Evolutionary conservation across 768 basidiomycete genomes (phyloP).

Genomic region (Trametes elegans): DNA sequence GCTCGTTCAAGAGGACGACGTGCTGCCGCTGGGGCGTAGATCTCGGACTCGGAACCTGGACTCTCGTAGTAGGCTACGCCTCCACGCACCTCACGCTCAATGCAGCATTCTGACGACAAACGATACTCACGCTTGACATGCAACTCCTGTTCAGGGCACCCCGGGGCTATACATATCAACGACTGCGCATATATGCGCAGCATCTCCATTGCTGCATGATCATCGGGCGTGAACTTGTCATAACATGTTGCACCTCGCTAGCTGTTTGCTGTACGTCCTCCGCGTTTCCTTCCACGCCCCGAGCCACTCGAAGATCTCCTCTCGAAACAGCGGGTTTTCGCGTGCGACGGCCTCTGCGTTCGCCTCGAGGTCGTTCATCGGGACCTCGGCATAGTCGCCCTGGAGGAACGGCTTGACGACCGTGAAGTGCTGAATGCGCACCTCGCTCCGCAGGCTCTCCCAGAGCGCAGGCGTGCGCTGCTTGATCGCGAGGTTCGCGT

Average conservation of each 20-base stretch:
- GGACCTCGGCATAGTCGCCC: constrained; percentile 23
- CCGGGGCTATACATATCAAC: too few species aligned
- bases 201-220: too few species aligned
- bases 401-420: constrained; percentile 29
- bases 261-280: constrained; percentile 9
- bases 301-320: constrained; percentile 29
- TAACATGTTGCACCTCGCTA: constrained; percentile 4
- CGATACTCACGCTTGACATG: too few species aligned
- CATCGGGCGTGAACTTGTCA: too few species aligned
- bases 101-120: too few species aligned
- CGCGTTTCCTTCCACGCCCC: constrained; percentile 24
- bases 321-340: constrained; percentile 14
- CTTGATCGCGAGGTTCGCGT: constrained; percentile 38
- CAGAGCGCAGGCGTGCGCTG: constrained; percentile 31
- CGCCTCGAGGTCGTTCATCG: constrained; percentile 20
- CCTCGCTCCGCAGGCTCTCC: constrained; percentile 29
- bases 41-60: too few species aligned
- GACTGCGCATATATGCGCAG: too few species aligned
- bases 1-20: too few species aligned
- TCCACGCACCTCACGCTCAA: too few species aligned
- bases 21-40: too few species aligned
- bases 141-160: too few species aligned
- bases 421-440: constrained; percentile 36
- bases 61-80: too few species aligned
- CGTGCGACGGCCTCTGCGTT: constrained; percentile 19